Evolutionary conservation across 768 basidiomycete species (phyloP).

Genomic region (Lactifluus rugatus): DNA sequence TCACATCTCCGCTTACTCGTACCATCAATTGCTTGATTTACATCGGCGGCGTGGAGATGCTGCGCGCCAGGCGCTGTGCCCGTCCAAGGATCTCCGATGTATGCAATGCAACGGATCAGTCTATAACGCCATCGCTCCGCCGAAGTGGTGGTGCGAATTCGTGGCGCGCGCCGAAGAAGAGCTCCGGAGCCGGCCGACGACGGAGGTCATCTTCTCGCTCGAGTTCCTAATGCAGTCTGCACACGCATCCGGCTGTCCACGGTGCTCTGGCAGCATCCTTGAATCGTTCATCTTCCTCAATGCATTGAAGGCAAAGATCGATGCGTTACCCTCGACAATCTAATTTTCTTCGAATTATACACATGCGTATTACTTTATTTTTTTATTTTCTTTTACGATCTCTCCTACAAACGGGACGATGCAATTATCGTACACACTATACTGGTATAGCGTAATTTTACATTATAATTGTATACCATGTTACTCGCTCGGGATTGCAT

Average conservation of each 20-base stretch:
- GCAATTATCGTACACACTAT: no score
- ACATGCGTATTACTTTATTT: background rate
- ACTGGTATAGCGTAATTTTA: no score
- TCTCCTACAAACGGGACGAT: no score
- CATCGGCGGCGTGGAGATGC: slow-evolving; percentile 44
- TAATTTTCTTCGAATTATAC: slow-evolving; percentile 20
- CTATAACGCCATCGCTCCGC: slow-evolving; percentile 38
- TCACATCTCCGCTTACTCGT: slow-evolving; percentile 58
- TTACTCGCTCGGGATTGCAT: no score
- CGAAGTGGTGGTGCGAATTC: slow-evolving; percentile 65
- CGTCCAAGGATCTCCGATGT: slow-evolving; percentile 47
- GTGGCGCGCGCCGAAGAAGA: slow-evolving; percentile 49
- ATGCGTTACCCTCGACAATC: slow-evolving; percentile 39
- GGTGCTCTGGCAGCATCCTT: slow-evolving; percentile 60
- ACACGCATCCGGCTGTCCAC: slow-evolving; percentile 41
- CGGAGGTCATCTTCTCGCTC: slow-evolving; percentile 50
- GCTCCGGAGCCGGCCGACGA: slow-evolving; percentile 43
- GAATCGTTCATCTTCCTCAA: slow-evolving; percentile 49
- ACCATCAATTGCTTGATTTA: slow-evolving; percentile 52
- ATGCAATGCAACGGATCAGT: slow-evolving; percentile 53
- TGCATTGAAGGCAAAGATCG: slow-evolving; percentile 47
- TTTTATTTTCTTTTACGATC: background rate
- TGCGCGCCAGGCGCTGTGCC: slow-evolving; percentile 38
- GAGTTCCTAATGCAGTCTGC: slow-evolving; percentile 47
- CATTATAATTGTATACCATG: no score